Percentiles rank a stretch among this genome's conserved stretches.
These are phyloP conservation scores for Poa annua DNA, from an alignment of 176 grass and related monocot genomes.

Conservation along the genomic window DNA sequence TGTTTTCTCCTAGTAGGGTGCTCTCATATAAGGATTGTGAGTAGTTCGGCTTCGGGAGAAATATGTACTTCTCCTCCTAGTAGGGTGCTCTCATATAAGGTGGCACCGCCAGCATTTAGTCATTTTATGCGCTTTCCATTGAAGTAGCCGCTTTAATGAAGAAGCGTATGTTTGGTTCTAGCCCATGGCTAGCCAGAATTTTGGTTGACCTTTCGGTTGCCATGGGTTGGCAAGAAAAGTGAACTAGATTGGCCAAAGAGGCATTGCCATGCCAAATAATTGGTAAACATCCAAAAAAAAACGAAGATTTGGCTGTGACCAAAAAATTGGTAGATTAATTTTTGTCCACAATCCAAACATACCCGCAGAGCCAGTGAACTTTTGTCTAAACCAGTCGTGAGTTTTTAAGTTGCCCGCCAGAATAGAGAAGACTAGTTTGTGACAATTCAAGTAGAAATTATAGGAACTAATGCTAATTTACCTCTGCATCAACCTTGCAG, in stretches of 20 bases:
- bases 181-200: too few relatives aligned
- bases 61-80: background rate
- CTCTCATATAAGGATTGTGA: too few relatives aligned
- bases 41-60: background rate
- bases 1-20: too few relatives aligned
- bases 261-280: too few relatives aligned
- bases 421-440: slow-evolving; percentile 35
- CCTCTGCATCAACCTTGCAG: slow-evolving; percentile 50
- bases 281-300: too few relatives aligned
- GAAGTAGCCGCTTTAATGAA: background rate
- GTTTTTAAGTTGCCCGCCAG: background rate
- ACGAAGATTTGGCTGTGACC: too few relatives aligned
- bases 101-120: background rate
- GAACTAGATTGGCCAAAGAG: too few relatives aligned
- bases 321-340: too few relatives aligned
- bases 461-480: slow-evolving; percentile 37
- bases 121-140: background rate
- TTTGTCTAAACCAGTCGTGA: background rate
- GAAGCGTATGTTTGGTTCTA: too few relatives aligned
- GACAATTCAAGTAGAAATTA: slow-evolving; percentile 39
- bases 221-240: too few relatives aligned
- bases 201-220: too few relatives aligned
- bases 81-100: background rate
- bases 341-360: too few relatives aligned
- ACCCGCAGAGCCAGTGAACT: background rate